phyloP scores from a whole-genome alignment of 768 basidiomycete genomes.

The Hydnum rufescens region DNA sequence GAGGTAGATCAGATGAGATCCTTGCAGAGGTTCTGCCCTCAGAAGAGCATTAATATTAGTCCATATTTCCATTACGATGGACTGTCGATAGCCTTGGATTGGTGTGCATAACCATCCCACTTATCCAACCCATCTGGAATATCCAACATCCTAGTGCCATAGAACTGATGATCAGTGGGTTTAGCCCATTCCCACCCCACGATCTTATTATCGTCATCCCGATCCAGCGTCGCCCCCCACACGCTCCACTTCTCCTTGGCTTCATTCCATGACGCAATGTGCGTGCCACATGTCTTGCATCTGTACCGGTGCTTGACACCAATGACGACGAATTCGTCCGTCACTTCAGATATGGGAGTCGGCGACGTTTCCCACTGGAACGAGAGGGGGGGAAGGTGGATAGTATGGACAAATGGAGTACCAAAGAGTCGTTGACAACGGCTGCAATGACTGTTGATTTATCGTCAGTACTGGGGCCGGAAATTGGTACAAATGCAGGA shows the following conservation, averaged over 20 bases:
- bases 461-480: no score
- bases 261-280: conserved; percentile 33
- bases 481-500: no score
- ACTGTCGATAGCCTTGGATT: no score
- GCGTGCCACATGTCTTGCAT: conserved; percentile 40
- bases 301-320: conserved; percentile 42
- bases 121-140: conserved; percentile 36
- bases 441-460: conserved; percentile 41
- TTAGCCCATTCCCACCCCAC: conserved; percentile 33
- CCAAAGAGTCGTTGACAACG: conserved; percentile 44
- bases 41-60: no score
- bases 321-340: conserved; percentile 29
- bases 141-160: conserved; percentile 39
- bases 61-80: no score
- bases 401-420: conserved; percentile 39
- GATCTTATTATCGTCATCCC: conserved; percentile 31
- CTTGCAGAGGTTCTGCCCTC: no score
- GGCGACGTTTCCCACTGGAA: conserved; percentile 37
- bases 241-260: conserved; percentile 31
- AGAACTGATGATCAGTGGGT: conserved; percentile 49
- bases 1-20: no score
- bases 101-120: conserved; percentile 43
- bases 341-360: conserved; percentile 22
- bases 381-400: conserved; percentile 31
- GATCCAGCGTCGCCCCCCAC: conserved; percentile 36